These are phyloP conservation scores for Allomyces macrogynus DNA, from an alignment of 192 early-diverging fungal genomes.

Conservation along the genomic window DNA sequence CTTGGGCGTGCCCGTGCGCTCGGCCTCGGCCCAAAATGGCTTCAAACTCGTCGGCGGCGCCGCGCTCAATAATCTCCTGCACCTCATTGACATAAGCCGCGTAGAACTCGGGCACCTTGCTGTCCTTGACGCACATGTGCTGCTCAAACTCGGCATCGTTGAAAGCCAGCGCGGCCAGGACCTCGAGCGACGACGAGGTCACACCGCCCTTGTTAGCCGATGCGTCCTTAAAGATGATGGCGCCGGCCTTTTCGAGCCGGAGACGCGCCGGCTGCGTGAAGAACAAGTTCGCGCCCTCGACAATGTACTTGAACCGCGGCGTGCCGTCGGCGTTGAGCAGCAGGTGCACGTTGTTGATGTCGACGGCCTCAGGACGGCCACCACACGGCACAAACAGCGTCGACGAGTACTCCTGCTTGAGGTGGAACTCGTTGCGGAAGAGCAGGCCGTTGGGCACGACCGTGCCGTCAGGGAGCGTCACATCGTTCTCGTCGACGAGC, in stretches of 20 bases:
- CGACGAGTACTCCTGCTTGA: constrained; percentile 54
- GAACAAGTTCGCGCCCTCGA: constrained; percentile 98
- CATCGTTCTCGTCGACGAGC: constrained; percentile 78
- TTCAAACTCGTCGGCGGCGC: constrained; percentile 86
- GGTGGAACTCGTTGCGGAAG: constrained; percentile 96
- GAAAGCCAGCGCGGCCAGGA: constrained; percentile 86
- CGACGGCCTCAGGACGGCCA: constrained; percentile 91
- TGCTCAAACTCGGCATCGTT: constrained; percentile 74
- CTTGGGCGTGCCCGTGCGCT: constrained; percentile 53
- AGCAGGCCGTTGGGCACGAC: constrained; percentile 69
- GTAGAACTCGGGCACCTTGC: constrained; percentile 68
- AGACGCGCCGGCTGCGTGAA: constrained; percentile 97
- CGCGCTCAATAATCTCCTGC: constrained; percentile 78
- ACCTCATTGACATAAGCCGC: constrained; percentile 80
- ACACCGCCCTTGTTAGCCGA: constrained; percentile 99
- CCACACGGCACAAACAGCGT: constrained; percentile 97
- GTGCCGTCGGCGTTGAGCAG: constrained; percentile 61
- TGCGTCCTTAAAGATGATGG: constrained; percentile 91
- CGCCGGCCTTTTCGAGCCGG: constrained; percentile 81
- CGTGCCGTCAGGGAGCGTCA: constrained; percentile 72
- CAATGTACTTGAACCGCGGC: constrained; percentile 94
- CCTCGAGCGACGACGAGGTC: constrained; percentile 92
- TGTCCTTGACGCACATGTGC: constrained; percentile 73
- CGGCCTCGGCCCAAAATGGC: constrained; percentile 78
- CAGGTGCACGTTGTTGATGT: constrained; percentile 65